A percentile compares a stretch with the other conserved stretches of the same genome.
These are phyloP conservation scores for Taiwanofungus camphoratus DNA, from an alignment of 1,284 basidiomycete species.

Conservation along the genomic window DNA sequence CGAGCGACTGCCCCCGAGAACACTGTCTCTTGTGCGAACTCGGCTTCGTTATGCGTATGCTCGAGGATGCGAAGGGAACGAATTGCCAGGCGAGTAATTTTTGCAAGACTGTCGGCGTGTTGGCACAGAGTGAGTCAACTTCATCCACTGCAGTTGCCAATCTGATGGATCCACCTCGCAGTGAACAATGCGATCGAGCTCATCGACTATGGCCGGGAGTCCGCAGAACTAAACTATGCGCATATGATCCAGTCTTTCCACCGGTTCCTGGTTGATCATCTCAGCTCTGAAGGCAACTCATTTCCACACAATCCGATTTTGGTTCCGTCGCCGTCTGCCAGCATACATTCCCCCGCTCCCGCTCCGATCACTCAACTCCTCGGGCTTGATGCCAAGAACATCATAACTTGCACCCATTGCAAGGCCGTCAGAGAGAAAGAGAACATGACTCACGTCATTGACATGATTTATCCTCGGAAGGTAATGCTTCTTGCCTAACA, in stretches of 20 bases:
- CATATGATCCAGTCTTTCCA: slow-evolving; percentile 94
- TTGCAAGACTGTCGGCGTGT: slow-evolving; percentile 83
- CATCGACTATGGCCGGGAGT: slow-evolving; percentile 82
- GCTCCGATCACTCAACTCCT: slow-evolving; percentile 78
- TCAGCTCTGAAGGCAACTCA: slow-evolving; percentile 64
- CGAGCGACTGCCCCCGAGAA: slow-evolving; percentile 80
- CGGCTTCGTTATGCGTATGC: slow-evolving; percentile 93
- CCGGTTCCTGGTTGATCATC: slow-evolving; percentile 84
- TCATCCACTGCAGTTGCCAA: not conserved
- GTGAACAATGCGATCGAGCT: slow-evolving; percentile 81
- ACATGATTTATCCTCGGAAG: slow-evolving; percentile 84
- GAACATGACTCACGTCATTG: slow-evolving; percentile 76
- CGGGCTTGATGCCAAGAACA: slow-evolving; percentile 70
- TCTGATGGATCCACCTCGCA: slow-evolving; percentile 21
- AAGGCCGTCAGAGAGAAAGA: slow-evolving; percentile 67
- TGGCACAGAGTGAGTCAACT: slow-evolving; percentile 60
- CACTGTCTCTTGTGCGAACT: slow-evolving; percentile 94
- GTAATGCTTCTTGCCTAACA: slow-evolving; percentile 32
- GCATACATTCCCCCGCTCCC: slow-evolving; percentile 35
- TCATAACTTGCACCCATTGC: slow-evolving; percentile 75
- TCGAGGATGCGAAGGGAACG: slow-evolving; percentile 89
- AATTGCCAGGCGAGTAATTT: slow-evolving; percentile 98
- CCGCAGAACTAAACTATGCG: slow-evolving; percentile 68
- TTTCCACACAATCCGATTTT: slow-evolving; percentile 57
- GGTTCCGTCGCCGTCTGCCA: slow-evolving; percentile 30